Base-by-base conservation (phyloP, 2,329 filamentous ascomycete genomes). In the Atkinsonella hypoxylon region DNA sequence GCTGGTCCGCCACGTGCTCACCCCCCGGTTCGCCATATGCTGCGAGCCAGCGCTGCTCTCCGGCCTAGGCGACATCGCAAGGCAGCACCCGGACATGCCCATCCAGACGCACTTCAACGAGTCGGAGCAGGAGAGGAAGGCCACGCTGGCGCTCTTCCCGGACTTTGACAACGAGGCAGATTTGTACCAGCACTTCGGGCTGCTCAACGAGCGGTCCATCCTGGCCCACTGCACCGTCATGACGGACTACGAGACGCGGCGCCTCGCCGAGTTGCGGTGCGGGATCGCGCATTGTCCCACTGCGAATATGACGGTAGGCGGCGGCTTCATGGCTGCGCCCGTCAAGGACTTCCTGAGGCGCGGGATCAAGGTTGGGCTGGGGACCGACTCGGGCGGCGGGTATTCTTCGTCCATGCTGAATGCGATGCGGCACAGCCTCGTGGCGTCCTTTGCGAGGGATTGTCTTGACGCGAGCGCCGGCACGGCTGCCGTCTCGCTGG, bases 61-160 rank as follows among this genome's bases (percentile, higher is more conserved):
- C 0, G 78, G 78, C 0, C 66, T 86, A 1, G 82, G 82, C 0
- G 59, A 65, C 1, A 71, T 85, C 22, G 75, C 76, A 0, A 56
- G 57, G 3, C 56, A 67, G 10, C 69, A 83, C 51, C 66, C 67
- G 0, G 61, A 70, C 1, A 59, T 84, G 18, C 70, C 77, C 0
- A 76, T 86, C 32, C 81, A 85, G 63, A 84, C 81, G 3, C 82
- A 85, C 60, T 83, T 85, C 67, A 79, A 82, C 61, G 81, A 85
- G 59, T 79, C 81, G 0, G 67, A 72, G 57, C 74, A 81, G 53
- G 81, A 85, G 61, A 78, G 82, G 49, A 55, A 67, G 1, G 72
- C 74, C 18, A 84, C 81, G 0, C 64, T 62, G 8, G 61, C 68
- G 1, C 64, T 85, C 2, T 84, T 82, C 56, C 78, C 79, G 0